Conservation (phyloP, 352 stramenopile genomes). For the Lagenidium sp. region DNA sequence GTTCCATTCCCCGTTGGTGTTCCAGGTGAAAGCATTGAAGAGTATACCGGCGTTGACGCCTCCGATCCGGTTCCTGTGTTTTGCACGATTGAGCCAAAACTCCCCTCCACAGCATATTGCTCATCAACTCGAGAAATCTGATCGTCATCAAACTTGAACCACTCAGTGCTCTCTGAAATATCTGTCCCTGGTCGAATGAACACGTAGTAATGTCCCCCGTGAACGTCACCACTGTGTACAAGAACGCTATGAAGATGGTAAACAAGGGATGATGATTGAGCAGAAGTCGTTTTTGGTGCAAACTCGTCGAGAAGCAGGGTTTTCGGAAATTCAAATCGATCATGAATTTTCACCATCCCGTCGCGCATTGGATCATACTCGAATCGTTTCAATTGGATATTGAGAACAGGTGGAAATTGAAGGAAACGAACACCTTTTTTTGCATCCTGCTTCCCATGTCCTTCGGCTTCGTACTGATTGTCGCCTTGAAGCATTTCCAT, state of each 20-base stretch:
- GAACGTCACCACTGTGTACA: constrained; percentile 80
- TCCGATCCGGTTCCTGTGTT: constrained; percentile 7
- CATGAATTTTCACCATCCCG: constrained; percentile 86
- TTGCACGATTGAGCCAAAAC: constrained; percentile 41
- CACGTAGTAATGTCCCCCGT: constrained; percentile 85
- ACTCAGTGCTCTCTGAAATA: constrained; percentile 46
- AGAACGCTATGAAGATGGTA: constrained; percentile 83
- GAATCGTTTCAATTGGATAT: constrained; percentile 90
- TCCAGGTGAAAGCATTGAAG: constrained; percentile 32
- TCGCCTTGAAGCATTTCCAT: constrained; percentile 90
- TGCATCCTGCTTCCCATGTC: constrained; percentile 85
- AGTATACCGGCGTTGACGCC: constrained; percentile 41
- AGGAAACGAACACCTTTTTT: constrained; percentile 85
- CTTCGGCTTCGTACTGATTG: constrained; percentile 91
- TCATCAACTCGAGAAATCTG: constrained; percentile 74
- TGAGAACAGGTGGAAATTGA: constrained; percentile 84
- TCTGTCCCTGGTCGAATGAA: constrained; percentile 79
- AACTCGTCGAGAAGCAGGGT: constrained; percentile 70
- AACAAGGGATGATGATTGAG: constrained; percentile 24
- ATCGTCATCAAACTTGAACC: constrained; percentile 84
- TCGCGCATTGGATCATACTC: constrained; percentile 83
- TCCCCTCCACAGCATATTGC: constrained; percentile 61
- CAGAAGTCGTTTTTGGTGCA: constrained; percentile 7
- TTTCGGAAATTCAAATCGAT: constrained; percentile 82
- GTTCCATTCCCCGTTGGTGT: constrained; percentile 11